These are phyloP conservation scores for Verticillium albo-atrum DNA, from an alignment of 2,329 filamentous ascomycete genomes.

Conservation along the genomic window DNA sequence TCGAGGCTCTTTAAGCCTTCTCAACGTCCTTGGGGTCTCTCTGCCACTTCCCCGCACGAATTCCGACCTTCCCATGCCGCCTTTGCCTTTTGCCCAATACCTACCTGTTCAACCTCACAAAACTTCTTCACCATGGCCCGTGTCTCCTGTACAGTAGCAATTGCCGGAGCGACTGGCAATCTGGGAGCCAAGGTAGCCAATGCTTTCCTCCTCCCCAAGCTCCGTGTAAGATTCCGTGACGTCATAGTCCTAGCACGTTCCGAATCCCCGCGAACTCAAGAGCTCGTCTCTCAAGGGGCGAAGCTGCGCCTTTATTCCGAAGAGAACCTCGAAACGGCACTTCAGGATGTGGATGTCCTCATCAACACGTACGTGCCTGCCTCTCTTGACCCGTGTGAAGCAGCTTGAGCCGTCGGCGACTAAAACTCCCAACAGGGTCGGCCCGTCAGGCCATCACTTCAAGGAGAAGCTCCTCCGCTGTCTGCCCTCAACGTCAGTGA, in stretches of 20 bases:
- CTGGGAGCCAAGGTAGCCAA: conserved; percentile 2
- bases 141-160: not conserved
- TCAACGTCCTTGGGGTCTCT: no score
- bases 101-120: no score
- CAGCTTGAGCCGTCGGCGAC: not conserved
- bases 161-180: conserved; percentile 7
- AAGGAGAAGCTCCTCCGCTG: conserved; percentile 20
- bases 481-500: conserved; percentile 18
- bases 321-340: conserved; percentile 15
- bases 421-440: not conserved
- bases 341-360: conserved; percentile 24
- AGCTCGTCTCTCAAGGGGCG: not conserved
- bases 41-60: no score
- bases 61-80: no score
- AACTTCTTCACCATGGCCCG: no score
- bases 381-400: not conserved
- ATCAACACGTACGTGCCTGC: conserved; percentile 19
- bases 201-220: not conserved
- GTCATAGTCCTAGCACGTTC: conserved; percentile 4
- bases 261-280: not conserved
- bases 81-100: no score
- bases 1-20: no score
- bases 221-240: not conserved
- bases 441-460: conserved; percentile 14
- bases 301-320: conserved; percentile 9